Evolutionary conservation across 163 green algal genomes (phyloP), one percentile per base, ranked within the genome.

Genomic region (Coccomyxa subellipsoidea): DNA sequence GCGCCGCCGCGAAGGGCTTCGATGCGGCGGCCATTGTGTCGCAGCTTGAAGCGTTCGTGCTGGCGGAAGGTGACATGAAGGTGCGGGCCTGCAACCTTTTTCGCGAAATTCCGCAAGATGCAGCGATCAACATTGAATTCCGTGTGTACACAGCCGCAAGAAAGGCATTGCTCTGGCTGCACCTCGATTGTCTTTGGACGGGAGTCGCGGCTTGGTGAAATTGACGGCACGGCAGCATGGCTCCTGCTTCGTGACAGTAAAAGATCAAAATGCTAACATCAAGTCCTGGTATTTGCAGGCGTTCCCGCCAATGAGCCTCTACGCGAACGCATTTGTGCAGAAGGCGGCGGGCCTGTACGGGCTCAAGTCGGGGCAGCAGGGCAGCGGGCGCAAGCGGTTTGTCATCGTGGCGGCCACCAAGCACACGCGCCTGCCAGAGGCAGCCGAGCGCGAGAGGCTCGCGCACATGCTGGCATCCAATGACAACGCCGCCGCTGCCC

Each of bases 261-360:
- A n/a, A n/a, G n/a, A n/a, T n/a, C n/a, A n/a, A n/a, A n/a, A n/a
- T n/a, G n/a, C 66, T 73, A 18, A 59, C 47, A 27, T 6, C 47
- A 27, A 27, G 66, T 36, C 5, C 21, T 34, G 5, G 31, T 34
- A 2, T 37, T 37, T 34, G 71, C 80, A 84, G 69, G 82, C 79
- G 2, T 87, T 91, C 39, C 81, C 83, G 0, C 80, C 81, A 4
- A 83, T 91, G 79, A 38, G 69, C 59, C 86, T 85, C 79, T 69
- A 82, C 29, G 85, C 89, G 70, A 29, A 36, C 29, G 59, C 54
- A 39, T 39, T 73, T 25, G 80, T 87, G 29, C 38, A 72, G 73
- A 83, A 85, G 40, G 80, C 92, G 76, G 90, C 90, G 0, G 78
- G 80, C 36, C 79, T 90, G 38, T 93, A 92, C 53, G 87, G 87